A percentile compares a stretch with the other conserved stretches of the same genome.
Conservation (phyloP, 2,329 filamentous ascomycete genomes). For the Tolypocladium endophyticum region DNA sequence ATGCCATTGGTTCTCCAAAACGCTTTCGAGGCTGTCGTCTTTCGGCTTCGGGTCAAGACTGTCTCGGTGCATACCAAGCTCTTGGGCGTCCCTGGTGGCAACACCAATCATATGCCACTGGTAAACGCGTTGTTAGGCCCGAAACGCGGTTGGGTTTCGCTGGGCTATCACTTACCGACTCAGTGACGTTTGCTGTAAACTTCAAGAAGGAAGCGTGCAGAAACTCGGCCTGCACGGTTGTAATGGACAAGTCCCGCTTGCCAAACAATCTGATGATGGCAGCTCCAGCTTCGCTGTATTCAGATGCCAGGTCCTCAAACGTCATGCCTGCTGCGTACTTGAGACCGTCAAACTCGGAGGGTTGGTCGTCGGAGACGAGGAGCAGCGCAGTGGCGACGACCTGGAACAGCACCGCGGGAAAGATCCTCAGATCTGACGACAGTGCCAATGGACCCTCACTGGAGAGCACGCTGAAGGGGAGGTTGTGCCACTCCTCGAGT, state of each 20-base stretch:
- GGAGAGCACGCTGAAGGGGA: slow-evolving; percentile 41
- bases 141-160: no score
- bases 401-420: slow-evolving; percentile 51
- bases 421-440: slow-evolving; percentile 39
- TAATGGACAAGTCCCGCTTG: slow-evolving; percentile 44
- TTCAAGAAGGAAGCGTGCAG: slow-evolving; percentile 46
- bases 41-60: slow-evolving; percentile 38
- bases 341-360: slow-evolving; percentile 40
- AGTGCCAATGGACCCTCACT: slow-evolving; percentile 39
- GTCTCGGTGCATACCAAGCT: slow-evolving; percentile 49
- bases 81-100: slow-evolving; percentile 51
- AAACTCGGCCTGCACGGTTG: slow-evolving; percentile 48
- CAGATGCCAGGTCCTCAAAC: slow-evolving; percentile 48
- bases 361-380: slow-evolving; percentile 35
- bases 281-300: slow-evolving; percentile 49
- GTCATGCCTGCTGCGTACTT: slow-evolving; percentile 50
- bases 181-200: slow-evolving; percentile 47
- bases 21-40: slow-evolving; percentile 33
- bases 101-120: slow-evolving; percentile 46
- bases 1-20: slow-evolving; percentile 47
- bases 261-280: slow-evolving; percentile 43
- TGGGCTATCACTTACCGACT: slow-evolving; percentile 28
- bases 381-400: slow-evolving; percentile 44
- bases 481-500: slow-evolving; percentile 41
- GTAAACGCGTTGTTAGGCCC: not conserved